These are phyloP conservation scores for Pythium monospermum DNA, from an alignment of 352 stramenopile genomes.

Conservation along the genomic window DNA sequence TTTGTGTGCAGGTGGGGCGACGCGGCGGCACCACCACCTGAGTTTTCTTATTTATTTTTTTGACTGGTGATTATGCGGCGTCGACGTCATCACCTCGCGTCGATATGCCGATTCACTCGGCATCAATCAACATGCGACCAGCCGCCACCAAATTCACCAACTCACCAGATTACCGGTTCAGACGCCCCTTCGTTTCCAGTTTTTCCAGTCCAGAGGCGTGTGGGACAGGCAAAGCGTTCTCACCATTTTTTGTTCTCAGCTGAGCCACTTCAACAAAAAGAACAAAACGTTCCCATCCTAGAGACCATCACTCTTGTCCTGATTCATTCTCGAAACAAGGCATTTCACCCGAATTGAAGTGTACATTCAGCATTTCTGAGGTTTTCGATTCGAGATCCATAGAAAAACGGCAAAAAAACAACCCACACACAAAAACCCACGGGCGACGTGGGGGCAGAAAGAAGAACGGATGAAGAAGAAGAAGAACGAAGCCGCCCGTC, in stretches of 20 bases:
- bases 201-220: too few relatives aligned
- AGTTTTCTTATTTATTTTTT: neutral
- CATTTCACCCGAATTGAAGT: neutral
- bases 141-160: too few relatives aligned
- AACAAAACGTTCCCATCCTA: conserved; percentile 3
- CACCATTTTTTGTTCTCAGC: conserved; percentile 9
- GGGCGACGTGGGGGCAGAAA: too few relatives aligned
- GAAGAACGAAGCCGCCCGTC: too few relatives aligned
- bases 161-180: too few relatives aligned
- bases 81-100: too few relatives aligned
- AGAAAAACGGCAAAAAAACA: neutral
- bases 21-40: too few relatives aligned
- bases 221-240: neutral
- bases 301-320: conserved; percentile 11
- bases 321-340: neutral
- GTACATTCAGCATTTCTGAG: neutral
- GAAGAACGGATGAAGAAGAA: conserved; percentile 12
- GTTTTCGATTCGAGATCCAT: conserved; percentile 4
- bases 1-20: too few relatives aligned
- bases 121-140: too few relatives aligned
- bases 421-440: conserved; percentile 5
- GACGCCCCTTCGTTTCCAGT: too few relatives aligned
- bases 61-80: too few relatives aligned
- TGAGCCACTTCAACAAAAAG: conserved; percentile 16
- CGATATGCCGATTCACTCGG: too few relatives aligned